phyloP scores from a whole-genome alignment of 2,329 filamentous ascomycete species.

The Bipolaris cookei region DNA sequence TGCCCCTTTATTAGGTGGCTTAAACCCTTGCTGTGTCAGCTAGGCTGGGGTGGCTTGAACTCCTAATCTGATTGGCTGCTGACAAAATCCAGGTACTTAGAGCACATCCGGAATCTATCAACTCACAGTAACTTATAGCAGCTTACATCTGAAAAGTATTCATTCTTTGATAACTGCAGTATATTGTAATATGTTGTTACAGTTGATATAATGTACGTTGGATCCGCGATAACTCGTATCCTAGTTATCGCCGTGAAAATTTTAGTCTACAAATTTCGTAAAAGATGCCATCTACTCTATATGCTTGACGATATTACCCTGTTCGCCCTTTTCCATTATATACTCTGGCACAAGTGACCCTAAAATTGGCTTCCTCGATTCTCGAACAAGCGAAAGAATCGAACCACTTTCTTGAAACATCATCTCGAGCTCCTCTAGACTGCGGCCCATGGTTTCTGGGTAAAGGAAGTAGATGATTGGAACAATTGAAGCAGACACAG shows the following conservation, averaged over 20 bases:
- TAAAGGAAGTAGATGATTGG: constrained; percentile 55
- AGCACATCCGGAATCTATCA: too few species aligned
- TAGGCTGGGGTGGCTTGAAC: too few species aligned
- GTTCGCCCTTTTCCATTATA: constrained; percentile 23
- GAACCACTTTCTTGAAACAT: constrained; percentile 50
- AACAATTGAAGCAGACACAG: constrained; percentile 55
- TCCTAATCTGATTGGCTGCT: too few species aligned
- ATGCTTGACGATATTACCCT: constrained; percentile 16
- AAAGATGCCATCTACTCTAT: neutral
- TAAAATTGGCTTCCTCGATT: constrained; percentile 25
- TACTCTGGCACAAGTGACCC: constrained; percentile 13
- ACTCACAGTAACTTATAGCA: too few species aligned
- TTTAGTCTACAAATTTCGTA: neutral
- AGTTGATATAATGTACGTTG: neutral
- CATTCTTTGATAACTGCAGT: neutral
- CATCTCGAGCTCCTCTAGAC: constrained; percentile 54
- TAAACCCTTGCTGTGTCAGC: too few species aligned
- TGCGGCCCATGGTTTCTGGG: constrained; percentile 58
- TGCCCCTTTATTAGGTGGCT: too few species aligned
- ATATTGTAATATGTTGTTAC: neutral
- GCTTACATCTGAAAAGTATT: too few species aligned
- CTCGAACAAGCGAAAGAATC: constrained; percentile 33
- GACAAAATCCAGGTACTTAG: too few species aligned
- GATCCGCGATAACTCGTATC: neutral
- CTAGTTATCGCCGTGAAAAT: neutral